Percentiles rank a stretch among this genome's conserved stretches.
These are phyloP conservation scores for Monosporascus sp. DNA, from an alignment of 2,329 filamentous ascomycete genomes.

Conservation along the genomic window DNA sequence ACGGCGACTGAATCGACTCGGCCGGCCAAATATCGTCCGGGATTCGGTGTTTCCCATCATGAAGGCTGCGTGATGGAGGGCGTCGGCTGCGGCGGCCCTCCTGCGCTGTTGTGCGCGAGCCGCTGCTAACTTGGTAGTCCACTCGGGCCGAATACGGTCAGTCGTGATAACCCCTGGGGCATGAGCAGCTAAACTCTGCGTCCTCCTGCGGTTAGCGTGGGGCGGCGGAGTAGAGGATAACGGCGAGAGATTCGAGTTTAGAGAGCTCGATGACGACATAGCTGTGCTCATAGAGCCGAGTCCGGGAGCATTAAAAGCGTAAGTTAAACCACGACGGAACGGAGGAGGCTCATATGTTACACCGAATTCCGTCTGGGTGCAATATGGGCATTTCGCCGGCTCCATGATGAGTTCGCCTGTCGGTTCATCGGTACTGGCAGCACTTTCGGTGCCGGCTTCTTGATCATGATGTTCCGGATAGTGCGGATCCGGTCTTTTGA, in stretches of 20 bases:
- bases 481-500: constrained; percentile 76
- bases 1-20: constrained; percentile 53
- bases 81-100: constrained; percentile 86
- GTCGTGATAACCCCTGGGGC: constrained; percentile 87
- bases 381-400: constrained; percentile 89
- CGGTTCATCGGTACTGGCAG: constrained; percentile 41
- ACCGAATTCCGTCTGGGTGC: constrained; percentile 89
- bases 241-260: constrained; percentile 54
- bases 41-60: constrained; percentile 64
- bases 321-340: constrained; percentile 77
- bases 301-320: constrained; percentile 47
- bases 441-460: constrained; percentile 17
- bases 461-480: constrained; percentile 64
- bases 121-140: constrained; percentile 81
- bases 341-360: constrained; percentile 90
- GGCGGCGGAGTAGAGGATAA: constrained; percentile 27
- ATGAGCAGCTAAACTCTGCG: constrained; percentile 68
- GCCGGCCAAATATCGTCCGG: constrained; percentile 45
- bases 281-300: constrained; percentile 56
- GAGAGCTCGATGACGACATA: constrained; percentile 80
- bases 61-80: constrained; percentile 90
- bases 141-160: constrained; percentile 87
- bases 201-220: constrained; percentile 37
- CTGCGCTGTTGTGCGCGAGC: constrained; percentile 81
- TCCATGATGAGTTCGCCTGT: constrained; percentile 77